Conservation (phyloP, 257 asterid species). For the Solanum arcanum region DNA sequence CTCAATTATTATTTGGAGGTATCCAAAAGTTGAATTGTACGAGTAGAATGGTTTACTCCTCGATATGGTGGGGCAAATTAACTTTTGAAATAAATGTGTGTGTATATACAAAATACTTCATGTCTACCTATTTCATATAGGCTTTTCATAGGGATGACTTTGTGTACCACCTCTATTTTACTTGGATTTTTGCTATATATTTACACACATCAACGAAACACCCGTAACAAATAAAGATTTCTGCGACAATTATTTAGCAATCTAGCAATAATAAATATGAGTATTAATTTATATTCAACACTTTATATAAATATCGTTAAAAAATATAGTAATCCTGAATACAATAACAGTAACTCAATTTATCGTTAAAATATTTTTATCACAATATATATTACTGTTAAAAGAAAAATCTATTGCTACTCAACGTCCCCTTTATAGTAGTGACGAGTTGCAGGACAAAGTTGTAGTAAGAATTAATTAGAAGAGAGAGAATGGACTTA, state of each 20-base stretch:
- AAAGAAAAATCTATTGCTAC: too few species aligned
- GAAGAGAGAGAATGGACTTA: background rate
- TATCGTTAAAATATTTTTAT: too few species aligned
- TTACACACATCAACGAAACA: too few species aligned
- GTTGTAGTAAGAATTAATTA: background rate
- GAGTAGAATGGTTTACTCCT: background rate
- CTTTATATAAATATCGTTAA: too few species aligned
- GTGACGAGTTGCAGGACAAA: background rate
- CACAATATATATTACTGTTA: too few species aligned
- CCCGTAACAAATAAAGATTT: too few species aligned
- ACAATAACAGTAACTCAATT: too few species aligned
- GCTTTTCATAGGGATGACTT: background rate
- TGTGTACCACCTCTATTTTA: background rate
- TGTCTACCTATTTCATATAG: background rate
- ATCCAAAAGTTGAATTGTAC: constrained; percentile 3
- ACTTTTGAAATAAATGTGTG: background rate
- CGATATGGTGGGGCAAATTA: background rate
- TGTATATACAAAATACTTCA: background rate
- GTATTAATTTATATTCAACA: too few species aligned
- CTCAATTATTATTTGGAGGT: constrained; percentile 3
- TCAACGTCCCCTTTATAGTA: too few species aligned
- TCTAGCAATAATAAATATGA: too few species aligned
- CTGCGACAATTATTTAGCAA: too few species aligned
- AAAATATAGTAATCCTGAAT: too few species aligned
- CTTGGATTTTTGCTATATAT: background rate